A percentile compares a stretch with the other conserved stretches of the same genome.
Conservation (phyloP, 768 basidiomycete species). For the Russula emetica region DNA sequence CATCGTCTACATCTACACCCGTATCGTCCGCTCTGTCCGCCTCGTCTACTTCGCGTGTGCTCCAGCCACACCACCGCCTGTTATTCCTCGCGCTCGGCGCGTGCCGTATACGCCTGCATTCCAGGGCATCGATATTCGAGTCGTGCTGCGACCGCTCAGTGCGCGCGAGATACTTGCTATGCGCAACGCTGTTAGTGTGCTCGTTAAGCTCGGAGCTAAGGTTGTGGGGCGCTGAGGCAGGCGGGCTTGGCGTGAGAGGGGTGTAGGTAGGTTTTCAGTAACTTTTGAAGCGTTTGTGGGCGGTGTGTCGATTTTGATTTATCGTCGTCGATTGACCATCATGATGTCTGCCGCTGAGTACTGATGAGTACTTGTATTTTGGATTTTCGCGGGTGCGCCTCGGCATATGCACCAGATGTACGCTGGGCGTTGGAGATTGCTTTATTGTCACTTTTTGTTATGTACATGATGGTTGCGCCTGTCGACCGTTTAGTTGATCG, state of each 20-base stretch:
- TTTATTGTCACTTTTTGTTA: too few species aligned
- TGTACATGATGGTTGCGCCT: too few species aligned
- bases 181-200: conserved; percentile 22
- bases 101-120: conserved; percentile 28
- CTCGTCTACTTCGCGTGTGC: neutral
- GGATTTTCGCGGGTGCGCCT: too few species aligned
- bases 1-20: neutral
- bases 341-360: too few species aligned
- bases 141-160: conserved; percentile 25
- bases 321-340: too few species aligned
- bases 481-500: too few species aligned
- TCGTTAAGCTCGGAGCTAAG: conserved; percentile 22
- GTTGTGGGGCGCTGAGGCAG: conserved; percentile 16
- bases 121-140: conserved; percentile 26
- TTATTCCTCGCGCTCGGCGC: conserved; percentile 28
- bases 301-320: neutral
- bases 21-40: neutral
- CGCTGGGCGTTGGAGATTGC: too few species aligned
- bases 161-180: conserved; percentile 28
- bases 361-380: too few species aligned
- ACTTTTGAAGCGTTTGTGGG: neutral
- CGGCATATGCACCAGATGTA: too few species aligned
- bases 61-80: conserved; percentile 15
- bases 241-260: conserved; percentile 18
- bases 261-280: conserved; percentile 26